These are phyloP conservation scores for Trametes elegans DNA, from an alignment of 768 basidiomycete genomes.

Conservation along the genomic window DNA sequence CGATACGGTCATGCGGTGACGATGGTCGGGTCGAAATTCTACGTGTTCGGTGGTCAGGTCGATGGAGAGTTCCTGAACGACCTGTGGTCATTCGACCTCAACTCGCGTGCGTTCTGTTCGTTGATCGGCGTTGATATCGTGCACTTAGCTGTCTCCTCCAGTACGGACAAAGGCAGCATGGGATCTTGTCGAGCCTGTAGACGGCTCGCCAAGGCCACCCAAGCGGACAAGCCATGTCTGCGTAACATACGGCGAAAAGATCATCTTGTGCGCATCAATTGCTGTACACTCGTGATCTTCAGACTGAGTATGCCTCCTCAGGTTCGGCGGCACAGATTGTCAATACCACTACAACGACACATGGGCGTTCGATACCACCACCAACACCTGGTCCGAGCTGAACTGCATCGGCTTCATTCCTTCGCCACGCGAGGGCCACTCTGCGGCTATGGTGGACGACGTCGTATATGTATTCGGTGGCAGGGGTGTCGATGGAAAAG, in stretches of 20 bases:
- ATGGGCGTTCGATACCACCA: conserved; percentile 87
- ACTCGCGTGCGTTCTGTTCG: conserved; percentile 64
- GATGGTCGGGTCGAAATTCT: conserved; percentile 89
- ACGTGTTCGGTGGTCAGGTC: conserved; percentile 95
- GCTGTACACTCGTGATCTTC: not conserved
- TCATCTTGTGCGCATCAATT: conserved; percentile 69
- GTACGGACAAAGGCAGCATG: conserved; percentile 84
- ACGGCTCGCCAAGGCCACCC: conserved; percentile 62
- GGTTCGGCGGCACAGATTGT: conserved; percentile 98
- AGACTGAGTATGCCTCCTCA: conserved; percentile 35
- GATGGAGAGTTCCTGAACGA: conserved; percentile 95
- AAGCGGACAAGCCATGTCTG: conserved; percentile 91
- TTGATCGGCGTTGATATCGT: not conserved
- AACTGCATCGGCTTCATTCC: conserved; percentile 97
- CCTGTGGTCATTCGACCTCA: conserved; percentile 94
- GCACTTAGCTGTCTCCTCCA: conserved; percentile 26
- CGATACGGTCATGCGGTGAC: conserved; percentile 96
- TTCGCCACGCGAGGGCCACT: conserved; percentile 92
- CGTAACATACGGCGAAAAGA: conserved; percentile 76
- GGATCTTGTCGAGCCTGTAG: conserved; percentile 69
- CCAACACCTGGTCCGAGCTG: conserved; percentile 85
- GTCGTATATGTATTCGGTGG: conserved; percentile 98
- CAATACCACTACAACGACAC: conserved; percentile 99
- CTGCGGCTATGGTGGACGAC: conserved; percentile 94
- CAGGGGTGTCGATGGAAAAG: conserved; percentile 94